Conservation (phyloP, 2,329 filamentous ascomycete species). For the Tolypocladium guangdongense region DNA sequence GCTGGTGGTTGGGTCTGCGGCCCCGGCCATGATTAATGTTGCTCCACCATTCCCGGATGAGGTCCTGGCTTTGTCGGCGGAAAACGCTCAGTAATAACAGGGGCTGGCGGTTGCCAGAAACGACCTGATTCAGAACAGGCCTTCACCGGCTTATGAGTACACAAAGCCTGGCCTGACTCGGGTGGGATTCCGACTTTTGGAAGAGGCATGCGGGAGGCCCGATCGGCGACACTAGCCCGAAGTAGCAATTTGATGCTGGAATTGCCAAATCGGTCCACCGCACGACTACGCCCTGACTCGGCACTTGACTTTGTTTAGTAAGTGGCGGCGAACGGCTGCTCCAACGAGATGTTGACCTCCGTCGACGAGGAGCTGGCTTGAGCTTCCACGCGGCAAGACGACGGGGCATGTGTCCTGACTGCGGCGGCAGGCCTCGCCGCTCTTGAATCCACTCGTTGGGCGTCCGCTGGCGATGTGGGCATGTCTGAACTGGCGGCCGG, state of each 20-base stretch:
- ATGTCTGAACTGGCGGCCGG: too few species aligned
- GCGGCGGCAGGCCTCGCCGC: too few species aligned
- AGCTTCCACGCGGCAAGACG: neutral
- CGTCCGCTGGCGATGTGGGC: too few species aligned
- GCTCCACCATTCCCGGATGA: neutral
- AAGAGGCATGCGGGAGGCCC: neutral
- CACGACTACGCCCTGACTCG: neutral
- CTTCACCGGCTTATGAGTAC: neutral
- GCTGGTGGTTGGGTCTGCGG: neutral
- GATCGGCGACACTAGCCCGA: neutral
- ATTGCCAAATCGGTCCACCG: neutral
- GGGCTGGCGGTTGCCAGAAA: neutral
- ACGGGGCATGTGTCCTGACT: neutral
- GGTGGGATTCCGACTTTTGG: neutral
- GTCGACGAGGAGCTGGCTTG: neutral
- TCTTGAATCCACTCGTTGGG: too few species aligned
- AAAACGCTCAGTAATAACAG: neutral
- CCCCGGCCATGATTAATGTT: neutral
- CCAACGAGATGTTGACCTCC: neutral
- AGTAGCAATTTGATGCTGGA: neutral
- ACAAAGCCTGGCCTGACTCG: neutral
- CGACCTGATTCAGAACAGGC: neutral
- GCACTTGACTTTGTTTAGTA: neutral
- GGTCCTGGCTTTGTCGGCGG: neutral
- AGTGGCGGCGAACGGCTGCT: neutral